Percentiles rank a stretch among this genome's conserved stretches.
These are phyloP conservation scores for Cardamine occulta DNA, from an alignment of 345 rosid genomes.

Conservation along the genomic window DNA sequence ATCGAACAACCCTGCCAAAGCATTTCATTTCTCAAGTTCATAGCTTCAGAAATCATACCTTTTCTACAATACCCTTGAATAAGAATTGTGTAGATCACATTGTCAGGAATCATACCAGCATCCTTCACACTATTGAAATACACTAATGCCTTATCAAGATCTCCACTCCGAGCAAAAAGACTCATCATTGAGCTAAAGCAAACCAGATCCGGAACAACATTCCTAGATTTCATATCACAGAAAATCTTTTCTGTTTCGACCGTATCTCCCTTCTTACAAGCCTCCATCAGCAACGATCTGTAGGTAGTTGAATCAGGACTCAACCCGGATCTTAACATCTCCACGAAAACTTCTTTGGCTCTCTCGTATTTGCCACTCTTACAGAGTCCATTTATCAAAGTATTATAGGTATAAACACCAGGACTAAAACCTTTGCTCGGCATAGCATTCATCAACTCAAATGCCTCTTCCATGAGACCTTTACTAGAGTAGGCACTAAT, in stretches of 20 bases:
- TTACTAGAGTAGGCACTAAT: constrained; percentile 66
- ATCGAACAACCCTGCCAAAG: constrained; percentile 63
- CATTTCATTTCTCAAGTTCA: constrained; percentile 73
- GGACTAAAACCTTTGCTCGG: constrained; percentile 67
- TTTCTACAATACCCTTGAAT: constrained; percentile 73
- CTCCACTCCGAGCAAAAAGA: constrained; percentile 52
- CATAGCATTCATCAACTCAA: constrained; percentile 62
- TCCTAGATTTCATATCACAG: constrained; percentile 52
- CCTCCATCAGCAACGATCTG: constrained; percentile 68
- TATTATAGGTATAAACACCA: constrained; percentile 62
- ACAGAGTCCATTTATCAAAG: constrained; percentile 68
- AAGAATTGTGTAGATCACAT: constrained; percentile 72
- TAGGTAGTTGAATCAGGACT: constrained; percentile 69
- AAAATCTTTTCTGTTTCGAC: constrained; percentile 60
- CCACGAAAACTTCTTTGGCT: constrained; percentile 65
- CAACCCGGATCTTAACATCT: constrained; percentile 62
- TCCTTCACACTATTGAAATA: constrained; percentile 59
- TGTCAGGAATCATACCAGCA: constrained; percentile 65
- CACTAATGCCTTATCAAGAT: constrained; percentile 56
- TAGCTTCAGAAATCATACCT: constrained; percentile 60
- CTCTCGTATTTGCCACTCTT: constrained; percentile 53
- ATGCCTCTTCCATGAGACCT: constrained; percentile 68
- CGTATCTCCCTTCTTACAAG: constrained; percentile 60
- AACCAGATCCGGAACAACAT: constrained; percentile 68
- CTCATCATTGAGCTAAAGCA: constrained; percentile 67